Evolutionary conservation across 2,329 filamentous ascomycete species (phyloP), one percentile per base, ranked within the genome.

Genomic region (Diaporthe sp.): DNA sequence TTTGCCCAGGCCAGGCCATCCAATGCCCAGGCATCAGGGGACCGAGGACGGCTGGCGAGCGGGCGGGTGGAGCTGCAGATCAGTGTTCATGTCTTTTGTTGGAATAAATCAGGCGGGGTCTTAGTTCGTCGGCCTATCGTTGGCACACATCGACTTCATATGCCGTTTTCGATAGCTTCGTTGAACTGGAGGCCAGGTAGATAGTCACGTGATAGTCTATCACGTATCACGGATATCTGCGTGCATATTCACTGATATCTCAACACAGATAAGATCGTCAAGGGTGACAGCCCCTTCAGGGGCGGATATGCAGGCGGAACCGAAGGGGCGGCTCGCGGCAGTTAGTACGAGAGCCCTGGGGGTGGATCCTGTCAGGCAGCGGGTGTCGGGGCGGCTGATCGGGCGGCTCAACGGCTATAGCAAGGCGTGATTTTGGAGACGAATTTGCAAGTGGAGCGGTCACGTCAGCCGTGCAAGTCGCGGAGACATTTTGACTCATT

Each of bases 401-500:
- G 71, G 71, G 58, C 71, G 71, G 71, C 58, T 51, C 34, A 37
- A 28, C 71, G 71, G 71, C 65, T 70, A 70, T 3, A 28, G 61
- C 49, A 70, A 70, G 65, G 65, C 71, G 71, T 65, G 58, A 73
- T 73, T 63, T 73, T 53, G 58, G 51, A 55, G 25, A 31, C 44
- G 58, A 63, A 73, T 73, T 73, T 55, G 71, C 71, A 73, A 73
- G 71, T 73, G 71, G 71, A 65, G 71, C 71, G 71, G 71, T 73
- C 71, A 73, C 58, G 58, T 73, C 71, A 73, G 28, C 34, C 51
- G 34, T 55, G 47, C 25, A 55, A 47, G 71, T 73, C 49, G 28
- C 34, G 17, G 37, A n/a, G 47, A 73, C 71, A 44, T 57, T 70
- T 53, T 55, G 65, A 70, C 65, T 70, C 65, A 42, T 70, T 53